Base-by-base conservation (phyloP, 2,329 filamentous ascomycete species). In the Calonectria leucothoes region DNA sequence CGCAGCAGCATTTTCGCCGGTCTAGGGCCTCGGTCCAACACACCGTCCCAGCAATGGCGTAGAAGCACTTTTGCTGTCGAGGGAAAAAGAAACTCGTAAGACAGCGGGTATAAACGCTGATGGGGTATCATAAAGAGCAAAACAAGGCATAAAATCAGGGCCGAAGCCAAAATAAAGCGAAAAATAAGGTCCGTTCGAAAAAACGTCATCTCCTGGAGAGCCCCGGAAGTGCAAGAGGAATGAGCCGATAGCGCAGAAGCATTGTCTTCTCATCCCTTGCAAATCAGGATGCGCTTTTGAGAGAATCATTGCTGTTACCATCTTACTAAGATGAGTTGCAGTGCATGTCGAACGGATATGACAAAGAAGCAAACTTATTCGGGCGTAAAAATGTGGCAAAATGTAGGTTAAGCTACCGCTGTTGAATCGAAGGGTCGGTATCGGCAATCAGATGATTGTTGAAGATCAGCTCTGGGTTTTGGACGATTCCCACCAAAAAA, bases 1-100 rank as follows among this genome's bases (percentile, higher is more conserved):
- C 88, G 88, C 84, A 85, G 72, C 65, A 85, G 88, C 88, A 89
- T 89, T 89, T 83, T 90, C 87, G 87, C 83, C 82, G 79, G 77
- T 80, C 73, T 75, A 79, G 78, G 81, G 82, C 78, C 86, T 87
- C 87, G 85, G 87, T 87, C 83, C 85, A 85, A 88, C 84, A 86
- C 87, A 84, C 87, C 87, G 87, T 88, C 87, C 86, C 87, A 87
- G 86, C 86, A 84, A 89, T 89, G 87, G 88, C 88, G 87, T 88
- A 89, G 82, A 75, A 87, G 87, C 87, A 89, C 87, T 89, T 82
- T 89, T 87, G 86, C 87, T 85, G 87, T 87, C 87, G 87, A 89
- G 85, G 65, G 74, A 71, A 80, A 75, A 74, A 65, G 48, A 77
- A 78, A 80, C 84, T 86, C 85, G 85, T 83, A 80, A 81, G 85